Conservation (phyloP, 208 protist species). For the Angomonas deanei region DNA sequence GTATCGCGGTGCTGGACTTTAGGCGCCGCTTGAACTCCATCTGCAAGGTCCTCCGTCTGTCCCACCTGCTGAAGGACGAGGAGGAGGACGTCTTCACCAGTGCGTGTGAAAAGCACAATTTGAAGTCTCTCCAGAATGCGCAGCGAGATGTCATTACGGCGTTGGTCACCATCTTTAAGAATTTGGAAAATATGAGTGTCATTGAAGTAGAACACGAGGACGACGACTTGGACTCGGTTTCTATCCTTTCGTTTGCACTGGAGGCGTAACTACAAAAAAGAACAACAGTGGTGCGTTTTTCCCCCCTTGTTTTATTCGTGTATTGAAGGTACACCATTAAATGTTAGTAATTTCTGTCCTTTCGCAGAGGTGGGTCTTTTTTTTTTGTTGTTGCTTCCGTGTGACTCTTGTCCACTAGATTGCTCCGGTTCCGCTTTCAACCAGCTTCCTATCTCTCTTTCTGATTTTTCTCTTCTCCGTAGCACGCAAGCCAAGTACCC, state of each 20-base stretch:
- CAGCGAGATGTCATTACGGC: conserved; percentile 67
- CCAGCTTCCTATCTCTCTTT: not conserved
- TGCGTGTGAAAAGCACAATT: conserved; percentile 24
- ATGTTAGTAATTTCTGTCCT: not conserved
- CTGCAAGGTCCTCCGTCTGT: conserved; percentile 52
- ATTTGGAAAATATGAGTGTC: conserved; percentile 49
- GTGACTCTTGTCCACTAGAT: not conserved
- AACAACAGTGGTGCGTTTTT: no score
- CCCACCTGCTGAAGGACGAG: conserved; percentile 41
- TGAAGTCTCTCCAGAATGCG: conserved; percentile 44
- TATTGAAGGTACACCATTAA: not conserved
- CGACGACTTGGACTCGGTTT: conserved; percentile 69
- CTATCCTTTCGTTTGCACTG: conserved; percentile 58
- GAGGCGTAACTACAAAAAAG: not conserved
- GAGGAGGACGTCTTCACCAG: conserved; percentile 51
- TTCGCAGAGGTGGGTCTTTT: not conserved
- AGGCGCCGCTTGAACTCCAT: conserved; percentile 52
- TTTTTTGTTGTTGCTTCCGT: not conserved
- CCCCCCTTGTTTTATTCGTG: not conserved
- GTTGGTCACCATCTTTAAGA: conserved; percentile 64
- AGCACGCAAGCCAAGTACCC: not conserved
- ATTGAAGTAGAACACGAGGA: conserved; percentile 79
- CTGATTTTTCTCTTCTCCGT: not conserved
- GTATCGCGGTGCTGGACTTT: conserved; percentile 59
- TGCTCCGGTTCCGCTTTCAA: not conserved